Base-by-base conservation (phyloP, 1,139 yeast genomes). In the Kodamaea suecica region DNA sequence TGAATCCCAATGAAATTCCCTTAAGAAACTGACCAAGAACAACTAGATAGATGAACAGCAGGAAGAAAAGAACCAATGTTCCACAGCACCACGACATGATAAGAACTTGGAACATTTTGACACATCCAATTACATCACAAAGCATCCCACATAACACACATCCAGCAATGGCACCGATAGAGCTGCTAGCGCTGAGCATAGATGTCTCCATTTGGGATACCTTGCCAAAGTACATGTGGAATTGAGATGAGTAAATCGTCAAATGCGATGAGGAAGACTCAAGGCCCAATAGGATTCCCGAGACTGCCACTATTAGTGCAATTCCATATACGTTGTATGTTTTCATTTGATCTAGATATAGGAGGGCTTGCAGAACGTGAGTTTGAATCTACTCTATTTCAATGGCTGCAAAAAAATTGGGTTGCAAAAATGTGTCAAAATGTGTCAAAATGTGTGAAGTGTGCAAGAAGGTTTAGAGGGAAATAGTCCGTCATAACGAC, bases 131-230 rank as follows among this genome's bases (percentile, higher is more conserved):
- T 17, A 39, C 38, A 27, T 59, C 66, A 31, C 59, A 54, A 10
- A 60, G 45, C n/a, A 54, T 40, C 2, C 70, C 70, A 39, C 60
- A 50, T 6, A 60, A 35, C 1, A 63, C 44, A 34, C 65, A 55
- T 4, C 70, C 68, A 29, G 56, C 44, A 15, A 58, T 51, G 11
- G 66, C 64, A 1, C 72, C 71, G 11, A 63, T 48, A 3, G 63
- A 47, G 35, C 48, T 57, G 33, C 61, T 51, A 17, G 66, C 50
- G 26, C 50, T 52, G 10, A 64, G 36, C 36, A 64, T 35, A 11
- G 55, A 52, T 8, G 48, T 53, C 34, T 63, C 68, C 41, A 59
- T 41, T 9, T 42, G 45, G 5, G 51, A 35, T 7, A 55, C 42
- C 2, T 32, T 38, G 10, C 58, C 59, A 41, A 49, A 65, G 37